phyloP scores from a whole-genome alignment of 2,329 filamentous ascomycete species.

The Aspergillus melleus region DNA sequence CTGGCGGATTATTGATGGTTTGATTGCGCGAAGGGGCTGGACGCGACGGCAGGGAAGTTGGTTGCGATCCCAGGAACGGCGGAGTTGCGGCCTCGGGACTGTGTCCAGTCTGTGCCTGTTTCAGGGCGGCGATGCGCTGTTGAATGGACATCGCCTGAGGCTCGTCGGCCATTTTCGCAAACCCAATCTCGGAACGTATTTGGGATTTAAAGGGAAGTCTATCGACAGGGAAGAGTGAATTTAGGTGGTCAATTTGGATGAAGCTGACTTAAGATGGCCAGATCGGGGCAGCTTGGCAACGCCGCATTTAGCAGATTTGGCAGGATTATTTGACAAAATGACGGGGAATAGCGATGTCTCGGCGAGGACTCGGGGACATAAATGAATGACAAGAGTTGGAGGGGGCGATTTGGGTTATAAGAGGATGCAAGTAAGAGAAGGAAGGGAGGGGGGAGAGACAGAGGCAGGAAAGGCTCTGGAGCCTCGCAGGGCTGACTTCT shows the following conservation, averaged over 20 bases:
- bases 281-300: conserved; percentile 15
- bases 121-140: conserved; percentile 48
- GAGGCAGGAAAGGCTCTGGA: background rate
- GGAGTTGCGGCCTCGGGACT: conserved; percentile 31
- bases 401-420: background rate
- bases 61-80: conserved; percentile 24
- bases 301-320: conserved; percentile 4
- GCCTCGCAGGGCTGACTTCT: background rate
- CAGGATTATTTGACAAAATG: background rate
- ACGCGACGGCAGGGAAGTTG: conserved; percentile 24
- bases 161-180: conserved; percentile 41
- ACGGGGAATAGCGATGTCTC: background rate
- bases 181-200: background rate
- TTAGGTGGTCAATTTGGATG: conserved; percentile 4
- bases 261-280: conserved; percentile 2
- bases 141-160: conserved; percentile 45
- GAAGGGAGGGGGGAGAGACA: background rate
- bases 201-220: background rate
- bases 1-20: conserved; percentile 37
- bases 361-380: background rate
- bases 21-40: conserved; percentile 31
- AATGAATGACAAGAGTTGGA: background rate
- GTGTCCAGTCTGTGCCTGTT: conserved; percentile 43
- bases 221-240: background rate
- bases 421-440: background rate